phyloP scores from a whole-genome alignment of 768 basidiomycete species.

The Lactarius sanguifluus region DNA sequence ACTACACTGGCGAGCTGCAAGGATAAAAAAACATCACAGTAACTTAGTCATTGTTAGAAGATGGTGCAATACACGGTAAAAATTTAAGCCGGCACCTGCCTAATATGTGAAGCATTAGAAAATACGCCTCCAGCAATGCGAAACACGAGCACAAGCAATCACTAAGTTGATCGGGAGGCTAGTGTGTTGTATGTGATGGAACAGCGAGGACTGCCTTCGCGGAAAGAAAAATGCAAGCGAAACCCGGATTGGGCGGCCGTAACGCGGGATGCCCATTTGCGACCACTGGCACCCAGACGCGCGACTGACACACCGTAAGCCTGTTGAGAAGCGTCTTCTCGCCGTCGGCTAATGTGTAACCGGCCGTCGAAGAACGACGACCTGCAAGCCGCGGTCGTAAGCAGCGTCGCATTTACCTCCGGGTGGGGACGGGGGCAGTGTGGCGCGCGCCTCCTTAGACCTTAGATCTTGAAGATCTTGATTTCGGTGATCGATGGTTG shows the following conservation, averaged over 20 bases:
- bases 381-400: not conserved
- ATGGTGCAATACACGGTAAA: not conserved
- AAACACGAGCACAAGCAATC: slow-evolving; percentile 2
- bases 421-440: not conserved
- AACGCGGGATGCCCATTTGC: not conserved
- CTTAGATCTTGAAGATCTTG: slow-evolving; percentile 20
- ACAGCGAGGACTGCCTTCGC: not conserved
- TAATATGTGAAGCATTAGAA: not conserved
- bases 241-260: not conserved
- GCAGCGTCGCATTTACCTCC: not conserved
- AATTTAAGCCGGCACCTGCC: not conserved
- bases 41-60: not conserved
- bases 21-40: not conserved
- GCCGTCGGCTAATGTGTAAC: slow-evolving; percentile 8
- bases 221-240: not conserved
- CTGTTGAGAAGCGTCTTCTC: slow-evolving; percentile 6
- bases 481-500: slow-evolving; percentile 12
- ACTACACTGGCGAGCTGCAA: slow-evolving; percentile 5
- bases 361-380: slow-evolving; percentile 1
- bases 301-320: not conserved
- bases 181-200: not conserved
- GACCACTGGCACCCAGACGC: not conserved
- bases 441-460: not conserved
- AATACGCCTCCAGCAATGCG: not conserved
- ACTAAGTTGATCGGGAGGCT: not conserved